Conservation (phyloP, 78 protist genomes). For the Thecamonas trahens region DNA sequence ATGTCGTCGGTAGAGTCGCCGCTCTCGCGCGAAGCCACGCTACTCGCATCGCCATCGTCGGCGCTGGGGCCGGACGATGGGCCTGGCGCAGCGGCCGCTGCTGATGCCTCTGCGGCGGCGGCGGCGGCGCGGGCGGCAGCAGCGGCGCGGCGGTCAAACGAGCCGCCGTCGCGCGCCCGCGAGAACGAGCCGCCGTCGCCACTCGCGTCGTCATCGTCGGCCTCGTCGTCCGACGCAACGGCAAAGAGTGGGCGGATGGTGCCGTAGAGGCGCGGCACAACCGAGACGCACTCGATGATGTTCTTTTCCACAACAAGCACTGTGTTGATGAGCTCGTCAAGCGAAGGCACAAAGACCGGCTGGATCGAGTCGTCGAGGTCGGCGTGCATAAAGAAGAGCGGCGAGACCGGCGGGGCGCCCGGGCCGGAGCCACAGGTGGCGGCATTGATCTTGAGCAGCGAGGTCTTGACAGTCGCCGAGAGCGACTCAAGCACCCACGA, state of each 20-base stretch:
- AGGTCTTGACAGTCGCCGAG: constrained; percentile 15
- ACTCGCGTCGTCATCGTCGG: no score
- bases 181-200: no score
- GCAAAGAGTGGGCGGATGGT: neutral
- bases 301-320: neutral
- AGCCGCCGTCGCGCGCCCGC: no score
- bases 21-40: no score
- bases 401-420: neutral
- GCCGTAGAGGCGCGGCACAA: neutral
- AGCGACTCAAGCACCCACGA: constrained; percentile 47
- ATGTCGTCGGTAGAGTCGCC: no score
- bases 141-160: no score
- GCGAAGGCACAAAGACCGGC: neutral
- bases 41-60: no score
- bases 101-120: neutral
- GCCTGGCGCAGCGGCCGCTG: neutral
- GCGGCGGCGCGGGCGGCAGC: neutral
- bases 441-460: constrained; percentile 23
- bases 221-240: neutral
- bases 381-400: constrained; percentile 11
- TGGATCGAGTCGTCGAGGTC: neutral
- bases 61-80: neutral
- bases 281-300: neutral
- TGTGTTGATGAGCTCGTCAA: neutral
- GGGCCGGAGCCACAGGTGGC: constrained; percentile 24